Percentiles rank a stretch among this genome's conserved stretches.
phyloP scores from a whole-genome alignment of 1,284 basidiomycete genomes.

The Bjerkandera adusta region DNA sequence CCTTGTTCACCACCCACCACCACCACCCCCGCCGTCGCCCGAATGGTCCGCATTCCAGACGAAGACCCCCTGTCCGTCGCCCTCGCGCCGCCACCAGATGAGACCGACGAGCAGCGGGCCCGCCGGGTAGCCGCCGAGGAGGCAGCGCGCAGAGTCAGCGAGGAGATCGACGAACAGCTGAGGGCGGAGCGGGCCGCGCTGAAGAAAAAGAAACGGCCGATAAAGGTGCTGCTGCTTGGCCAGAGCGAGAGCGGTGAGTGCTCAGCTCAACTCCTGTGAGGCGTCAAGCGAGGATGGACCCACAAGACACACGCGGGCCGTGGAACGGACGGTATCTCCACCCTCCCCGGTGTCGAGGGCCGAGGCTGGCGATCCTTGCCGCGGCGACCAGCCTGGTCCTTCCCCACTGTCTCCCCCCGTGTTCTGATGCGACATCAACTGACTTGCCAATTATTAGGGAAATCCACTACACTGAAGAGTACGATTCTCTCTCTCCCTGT shows the following conservation, averaged over 20 bases:
- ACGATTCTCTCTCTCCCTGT: slow-evolving; percentile 16
- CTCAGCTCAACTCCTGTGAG: too few species aligned
- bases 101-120: slow-evolving; percentile 40
- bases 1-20: slow-evolving; percentile 1
- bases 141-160: slow-evolving; percentile 53
- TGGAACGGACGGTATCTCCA: slow-evolving; percentile 41
- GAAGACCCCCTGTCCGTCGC: slow-evolving; percentile 52
- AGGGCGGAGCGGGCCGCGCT: slow-evolving; percentile 45
- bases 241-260: slow-evolving; percentile 70
- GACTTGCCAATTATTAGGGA: slow-evolving; percentile 32
- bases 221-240: slow-evolving; percentile 62
- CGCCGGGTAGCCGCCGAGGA: slow-evolving; percentile 47
- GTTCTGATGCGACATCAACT: neutral
- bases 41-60: slow-evolving; percentile 33
- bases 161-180: slow-evolving; percentile 63
- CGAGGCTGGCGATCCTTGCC: too few species aligned
- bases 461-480: slow-evolving; percentile 54
- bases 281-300: neutral
- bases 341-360: slow-evolving; percentile 2
- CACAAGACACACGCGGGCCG: neutral
- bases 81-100: slow-evolving; percentile 48
- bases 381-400: too few species aligned
- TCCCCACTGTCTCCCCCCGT: too few species aligned
- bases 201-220: slow-evolving; percentile 48
- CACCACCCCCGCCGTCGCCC: slow-evolving; percentile 3